Conservation (phyloP, 495 filamentous ascomycete genomes). For the Penicillium argentinense region DNA sequence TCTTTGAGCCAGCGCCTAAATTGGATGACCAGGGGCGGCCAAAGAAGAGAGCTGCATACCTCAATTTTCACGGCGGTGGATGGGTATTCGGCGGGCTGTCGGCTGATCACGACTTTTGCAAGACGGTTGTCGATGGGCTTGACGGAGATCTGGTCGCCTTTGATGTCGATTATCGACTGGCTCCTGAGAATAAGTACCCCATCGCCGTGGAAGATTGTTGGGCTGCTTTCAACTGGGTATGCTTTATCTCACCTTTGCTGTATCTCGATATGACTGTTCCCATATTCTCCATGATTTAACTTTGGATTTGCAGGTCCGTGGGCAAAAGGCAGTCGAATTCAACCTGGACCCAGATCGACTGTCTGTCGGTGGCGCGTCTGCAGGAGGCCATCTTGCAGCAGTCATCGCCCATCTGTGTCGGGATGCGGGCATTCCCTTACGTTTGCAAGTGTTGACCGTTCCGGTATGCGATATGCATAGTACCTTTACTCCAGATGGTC, state of each 20-base stretch:
- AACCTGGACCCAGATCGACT: slow-evolving; percentile 32
- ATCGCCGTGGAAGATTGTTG: slow-evolving; percentile 39
- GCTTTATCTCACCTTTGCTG: not conserved
- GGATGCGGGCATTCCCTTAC: slow-evolving; percentile 32
- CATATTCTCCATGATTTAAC: not conserved
- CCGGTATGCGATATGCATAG: slow-evolving; percentile 38
- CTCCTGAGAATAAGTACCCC: slow-evolving; percentile 38
- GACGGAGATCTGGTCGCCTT: slow-evolving; percentile 39
- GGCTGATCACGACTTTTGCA: slow-evolving; percentile 39
- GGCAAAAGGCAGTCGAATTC: slow-evolving; percentile 31
- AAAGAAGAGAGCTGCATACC: slow-evolving; percentile 37
- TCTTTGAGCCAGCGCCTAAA: slow-evolving; percentile 36
- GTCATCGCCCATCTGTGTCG: slow-evolving; percentile 39
- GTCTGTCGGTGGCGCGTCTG: slow-evolving; percentile 37
- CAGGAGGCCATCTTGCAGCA: slow-evolving; percentile 40
- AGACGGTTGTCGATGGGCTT: slow-evolving; percentile 33
- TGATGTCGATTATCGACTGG: slow-evolving; percentile 40
- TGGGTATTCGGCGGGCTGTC: slow-evolving; percentile 40
- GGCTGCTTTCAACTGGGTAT: slow-evolving; percentile 43
- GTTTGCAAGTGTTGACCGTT: slow-evolving; percentile 36
- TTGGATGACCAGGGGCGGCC: slow-evolving; percentile 26
- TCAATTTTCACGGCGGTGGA: slow-evolving; percentile 43
- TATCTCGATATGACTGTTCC: no score
- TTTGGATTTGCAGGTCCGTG: slow-evolving; percentile 25
- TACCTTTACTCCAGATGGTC: slow-evolving; percentile 32